Evolutionary conservation across 371 early-diverging fungal species (phyloP).

Genomic region (Mucor mucedo): DNA sequence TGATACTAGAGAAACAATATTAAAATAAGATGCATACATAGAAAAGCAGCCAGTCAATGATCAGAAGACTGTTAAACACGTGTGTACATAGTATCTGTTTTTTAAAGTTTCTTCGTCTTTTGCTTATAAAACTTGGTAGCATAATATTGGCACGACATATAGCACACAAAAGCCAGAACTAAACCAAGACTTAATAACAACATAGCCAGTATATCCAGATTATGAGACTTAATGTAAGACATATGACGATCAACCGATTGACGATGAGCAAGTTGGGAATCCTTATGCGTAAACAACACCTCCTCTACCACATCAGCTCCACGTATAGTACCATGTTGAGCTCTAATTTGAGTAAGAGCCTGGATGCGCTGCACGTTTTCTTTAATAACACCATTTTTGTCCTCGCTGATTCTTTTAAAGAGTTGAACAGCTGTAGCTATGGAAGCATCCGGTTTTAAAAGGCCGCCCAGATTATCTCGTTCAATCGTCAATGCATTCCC

Average conservation of each 20-base stretch:
- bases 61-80: too few species aligned
- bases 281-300: conserved; percentile 16
- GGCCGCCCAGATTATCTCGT: neutral
- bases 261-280: conserved; percentile 28
- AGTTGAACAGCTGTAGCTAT: neutral
- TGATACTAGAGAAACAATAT: too few species aligned
- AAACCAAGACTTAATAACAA: neutral
- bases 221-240: conserved; percentile 34
- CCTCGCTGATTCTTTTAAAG: conserved; percentile 6
- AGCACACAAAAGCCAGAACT: too few species aligned
- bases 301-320: conserved; percentile 38
- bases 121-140: too few species aligned
- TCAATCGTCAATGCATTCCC: conserved; percentile 18
- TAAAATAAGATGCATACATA: too few species aligned
- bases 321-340: conserved; percentile 17
- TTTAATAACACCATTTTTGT: conserved; percentile 11
- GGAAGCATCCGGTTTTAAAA: neutral
- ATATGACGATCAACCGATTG: conserved; percentile 21
- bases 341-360: conserved; percentile 24
- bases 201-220: conserved; percentile 27
- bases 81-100: too few species aligned
- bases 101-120: too few species aligned
- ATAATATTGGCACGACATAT: too few species aligned
- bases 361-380: conserved; percentile 21
- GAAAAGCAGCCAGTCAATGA: too few species aligned